phyloP scores from a whole-genome alignment of 2,329 filamentous ascomycete genomes.

The Hawksworthiomyces lignivorus region DNA sequence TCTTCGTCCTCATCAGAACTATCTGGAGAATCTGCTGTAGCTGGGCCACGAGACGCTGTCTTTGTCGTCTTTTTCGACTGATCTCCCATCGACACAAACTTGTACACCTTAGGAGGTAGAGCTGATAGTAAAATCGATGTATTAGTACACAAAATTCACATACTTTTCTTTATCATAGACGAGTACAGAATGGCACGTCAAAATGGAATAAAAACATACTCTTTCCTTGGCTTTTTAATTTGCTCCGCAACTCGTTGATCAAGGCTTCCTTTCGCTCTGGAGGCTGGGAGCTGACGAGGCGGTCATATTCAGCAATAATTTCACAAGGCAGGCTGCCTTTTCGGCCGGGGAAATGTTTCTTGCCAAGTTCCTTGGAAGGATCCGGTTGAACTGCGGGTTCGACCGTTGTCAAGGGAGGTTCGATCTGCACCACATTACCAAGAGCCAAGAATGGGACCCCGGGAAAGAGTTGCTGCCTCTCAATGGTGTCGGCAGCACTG shows the following conservation, averaged over 20 bases:
- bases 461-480: conserved; percentile 13
- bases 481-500: conserved; percentile 11
- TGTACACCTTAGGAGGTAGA: conserved; percentile 17
- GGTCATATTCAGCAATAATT: conserved; percentile 15
- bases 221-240: conserved; percentile 14
- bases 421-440: conserved; percentile 13
- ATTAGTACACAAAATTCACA: too few species aligned
- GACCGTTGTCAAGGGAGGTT: conserved; percentile 9
- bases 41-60: not conserved
- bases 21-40: conserved; percentile 9
- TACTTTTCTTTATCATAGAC: too few species aligned
- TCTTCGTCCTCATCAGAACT: conserved; percentile 13
- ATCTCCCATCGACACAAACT: conserved; percentile 13
- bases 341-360: conserved; percentile 13
- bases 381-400: conserved; percentile 16
- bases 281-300: conserved; percentile 9
- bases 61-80: conserved; percentile 4
- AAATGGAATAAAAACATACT: conserved; percentile 2
- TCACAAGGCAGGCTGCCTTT: conserved; percentile 14
- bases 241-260: conserved; percentile 13
- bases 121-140: too few species aligned
- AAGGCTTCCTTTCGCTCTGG: conserved; percentile 12
- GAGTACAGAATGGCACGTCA: not conserved
- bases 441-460: conserved; percentile 12
- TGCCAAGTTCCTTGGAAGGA: conserved; percentile 15